Evolutionary conservation across 768 basidiomycete genomes (phyloP), one percentile per base, ranked within the genome.

Genomic region (Psilocybe subaeruginosa): DNA sequence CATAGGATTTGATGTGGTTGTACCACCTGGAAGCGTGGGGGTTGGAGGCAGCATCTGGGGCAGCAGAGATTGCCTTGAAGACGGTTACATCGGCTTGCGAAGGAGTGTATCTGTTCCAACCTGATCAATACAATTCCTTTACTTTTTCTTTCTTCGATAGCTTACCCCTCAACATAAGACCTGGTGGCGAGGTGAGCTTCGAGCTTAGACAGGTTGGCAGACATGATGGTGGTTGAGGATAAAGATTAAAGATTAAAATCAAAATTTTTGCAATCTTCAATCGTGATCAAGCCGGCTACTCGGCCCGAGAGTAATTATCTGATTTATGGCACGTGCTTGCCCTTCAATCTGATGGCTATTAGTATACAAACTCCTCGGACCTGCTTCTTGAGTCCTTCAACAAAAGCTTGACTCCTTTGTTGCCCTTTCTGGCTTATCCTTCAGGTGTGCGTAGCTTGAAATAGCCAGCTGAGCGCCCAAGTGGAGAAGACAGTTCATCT

Each of bases 81-180:
- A 97, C 93, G 63, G 83, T 84, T 49, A 97, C 95, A 79, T 99
- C 95, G 56, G 95, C 93, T 78, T 97, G 95, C 43, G 95, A 95
- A 48, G 96, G 91, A 43, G 88, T 87, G 79, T 92, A 95, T 58
- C 95, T 97, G 51, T 55, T 67, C 57, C 33, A 57, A 51, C 7
- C 12, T 31, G 51, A 30, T 50, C n/a, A 43, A 14, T 4, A 53
- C 23, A 14, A 11, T 45, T 11, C 16, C 17, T 11, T 8, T 17
- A 7, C 9, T 7, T n/a, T 7, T 9, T 16, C n/a, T 37, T 9
- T 33, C 47, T 57, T 29, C 11, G 11, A 49, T 53, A 52, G 83
- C 92, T 85, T 59, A 96, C 95, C 95, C 95, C 74, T 95, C 92
- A 53, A 97, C 82, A 75, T 97, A 97, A 61, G 93, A 93, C 74